Evolutionary conservation across 2,329 filamentous ascomycete genomes (phyloP).

Genomic region (Trichoderma harzianum): DNA sequence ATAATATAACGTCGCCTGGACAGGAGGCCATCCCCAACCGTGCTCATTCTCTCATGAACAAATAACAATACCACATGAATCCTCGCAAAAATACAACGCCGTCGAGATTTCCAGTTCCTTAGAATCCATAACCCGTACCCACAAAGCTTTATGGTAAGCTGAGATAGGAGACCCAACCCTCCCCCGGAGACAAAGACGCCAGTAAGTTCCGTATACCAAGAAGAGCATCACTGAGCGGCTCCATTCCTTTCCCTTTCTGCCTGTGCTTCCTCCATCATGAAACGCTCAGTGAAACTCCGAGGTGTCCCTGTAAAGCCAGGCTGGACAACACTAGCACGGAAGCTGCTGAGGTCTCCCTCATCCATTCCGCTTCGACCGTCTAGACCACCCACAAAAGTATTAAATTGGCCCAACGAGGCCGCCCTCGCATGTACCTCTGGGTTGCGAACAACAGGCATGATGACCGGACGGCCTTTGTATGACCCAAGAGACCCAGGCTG

Average conservation of each 20-base stretch:
- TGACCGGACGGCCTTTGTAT: slow-evolving; percentile 52
- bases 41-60: neutral
- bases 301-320: slow-evolving; percentile 42
- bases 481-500: slow-evolving; percentile 47
- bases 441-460: slow-evolving; percentile 50
- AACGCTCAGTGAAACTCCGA: slow-evolving; percentile 46
- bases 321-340: slow-evolving; percentile 40
- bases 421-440: slow-evolving; percentile 48
- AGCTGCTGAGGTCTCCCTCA: slow-evolving; percentile 43
- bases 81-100: slow-evolving; percentile 28
- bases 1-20: neutral
- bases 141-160: slow-evolving; percentile 16
- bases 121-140: slow-evolving; percentile 24
- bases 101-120: slow-evolving; percentile 25
- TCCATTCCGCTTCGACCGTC: slow-evolving; percentile 50
- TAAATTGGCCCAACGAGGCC: slow-evolving; percentile 46
- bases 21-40: neutral
- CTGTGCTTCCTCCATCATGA: slow-evolving; percentile 47
- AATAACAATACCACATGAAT: slow-evolving; percentile 1
- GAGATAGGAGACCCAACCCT: slow-evolving; percentile 23
- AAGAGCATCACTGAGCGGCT: slow-evolving; percentile 21
- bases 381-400: slow-evolving; percentile 51
- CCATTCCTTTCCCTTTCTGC: slow-evolving; percentile 25
- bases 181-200: slow-evolving; percentile 25
- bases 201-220: slow-evolving; percentile 12